Conservation (phyloP, 2,329 filamentous ascomycete genomes). For the Myriosclerotinia duriaeana region DNA sequence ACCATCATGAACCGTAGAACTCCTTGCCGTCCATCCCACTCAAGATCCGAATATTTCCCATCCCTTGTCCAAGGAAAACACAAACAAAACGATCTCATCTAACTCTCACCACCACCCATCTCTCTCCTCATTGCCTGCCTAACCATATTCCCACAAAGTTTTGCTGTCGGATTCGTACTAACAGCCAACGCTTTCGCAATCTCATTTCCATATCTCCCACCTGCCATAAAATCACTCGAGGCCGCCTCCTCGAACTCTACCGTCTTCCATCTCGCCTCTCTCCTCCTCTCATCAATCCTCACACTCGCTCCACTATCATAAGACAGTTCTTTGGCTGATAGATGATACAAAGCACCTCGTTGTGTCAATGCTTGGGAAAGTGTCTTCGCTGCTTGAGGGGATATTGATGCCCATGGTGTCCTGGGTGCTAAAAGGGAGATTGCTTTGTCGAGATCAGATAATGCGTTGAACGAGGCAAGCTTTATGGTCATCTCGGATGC, state of each 20-base stretch:
- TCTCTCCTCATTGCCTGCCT: constrained; percentile 69
- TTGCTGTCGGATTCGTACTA: constrained; percentile 65
- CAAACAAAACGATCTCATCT: too few relatives aligned
- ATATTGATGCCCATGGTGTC: constrained; percentile 54
- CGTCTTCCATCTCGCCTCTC: constrained; percentile 37
- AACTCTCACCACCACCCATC: constrained; percentile 43
- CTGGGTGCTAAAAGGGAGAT: constrained; percentile 59
- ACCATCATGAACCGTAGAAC: neutral
- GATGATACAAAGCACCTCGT: constrained; percentile 63
- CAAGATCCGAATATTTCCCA: neutral
- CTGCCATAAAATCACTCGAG: constrained; percentile 61
- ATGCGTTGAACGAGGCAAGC: constrained; percentile 45
- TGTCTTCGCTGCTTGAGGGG: constrained; percentile 62
- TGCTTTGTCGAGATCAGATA: constrained; percentile 57
- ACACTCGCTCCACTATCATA: constrained; percentile 29
- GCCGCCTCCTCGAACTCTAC: constrained; percentile 62
- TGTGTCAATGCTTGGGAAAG: constrained; percentile 72
- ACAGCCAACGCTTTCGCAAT: constrained; percentile 64
- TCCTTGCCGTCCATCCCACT: neutral
- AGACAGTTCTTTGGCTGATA: constrained; percentile 49
- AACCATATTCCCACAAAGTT: constrained; percentile 68
- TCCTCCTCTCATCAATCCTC: constrained; percentile 18
- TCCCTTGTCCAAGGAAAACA: neutral
- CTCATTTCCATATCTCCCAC: constrained; percentile 64
- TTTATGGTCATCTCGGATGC: constrained; percentile 46